phyloP scores from a whole-genome alignment of 2,329 filamentous ascomycete species.

The Sphaerulina vaccinii region DNA sequence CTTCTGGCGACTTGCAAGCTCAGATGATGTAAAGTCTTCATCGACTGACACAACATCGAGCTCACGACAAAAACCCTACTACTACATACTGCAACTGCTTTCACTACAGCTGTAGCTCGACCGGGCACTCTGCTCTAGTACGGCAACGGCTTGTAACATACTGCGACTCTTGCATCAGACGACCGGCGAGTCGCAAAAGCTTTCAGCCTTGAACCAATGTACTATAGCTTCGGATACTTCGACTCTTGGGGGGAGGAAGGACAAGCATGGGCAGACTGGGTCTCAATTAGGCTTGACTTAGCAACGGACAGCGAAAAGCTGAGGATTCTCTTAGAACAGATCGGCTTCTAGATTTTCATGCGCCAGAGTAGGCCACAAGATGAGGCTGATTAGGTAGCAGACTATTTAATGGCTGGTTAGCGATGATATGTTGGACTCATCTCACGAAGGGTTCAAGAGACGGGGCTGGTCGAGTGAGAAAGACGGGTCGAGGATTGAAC shows the following conservation, averaged over 20 bases:
- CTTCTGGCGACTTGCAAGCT: conserved; percentile 76
- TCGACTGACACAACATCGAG: neutral
- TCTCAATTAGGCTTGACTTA: neutral
- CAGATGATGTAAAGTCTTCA: conserved; percentile 76
- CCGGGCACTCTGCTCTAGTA: neutral
- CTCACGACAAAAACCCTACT: neutral
- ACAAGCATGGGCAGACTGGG: conserved; percentile 1
- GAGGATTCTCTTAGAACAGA: neutral
- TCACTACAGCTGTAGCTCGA: conserved; percentile 2
- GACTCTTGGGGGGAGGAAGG: conserved; percentile 2
- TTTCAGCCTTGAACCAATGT: conserved; percentile 4
- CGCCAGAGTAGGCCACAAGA: neutral
- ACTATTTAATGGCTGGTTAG: conserved; percentile 5
- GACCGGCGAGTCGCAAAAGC: conserved; percentile 11
- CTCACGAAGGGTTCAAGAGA: neutral
- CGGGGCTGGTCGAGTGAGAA: too few relatives aligned
- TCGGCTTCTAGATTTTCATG: neutral
- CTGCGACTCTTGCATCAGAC: conserved; percentile 10
- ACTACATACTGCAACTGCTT: neutral
- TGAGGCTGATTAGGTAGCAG: conserved; percentile 6
- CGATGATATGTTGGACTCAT: neutral
- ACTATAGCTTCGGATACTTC: conserved; percentile 9
- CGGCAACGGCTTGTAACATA: conserved; percentile 9
- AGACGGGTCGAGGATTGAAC: too few relatives aligned
- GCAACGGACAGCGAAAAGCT: neutral